Base-by-base conservation (phyloP, 1,139 yeast genomes). In the Starmera stellimalicola region DNA sequence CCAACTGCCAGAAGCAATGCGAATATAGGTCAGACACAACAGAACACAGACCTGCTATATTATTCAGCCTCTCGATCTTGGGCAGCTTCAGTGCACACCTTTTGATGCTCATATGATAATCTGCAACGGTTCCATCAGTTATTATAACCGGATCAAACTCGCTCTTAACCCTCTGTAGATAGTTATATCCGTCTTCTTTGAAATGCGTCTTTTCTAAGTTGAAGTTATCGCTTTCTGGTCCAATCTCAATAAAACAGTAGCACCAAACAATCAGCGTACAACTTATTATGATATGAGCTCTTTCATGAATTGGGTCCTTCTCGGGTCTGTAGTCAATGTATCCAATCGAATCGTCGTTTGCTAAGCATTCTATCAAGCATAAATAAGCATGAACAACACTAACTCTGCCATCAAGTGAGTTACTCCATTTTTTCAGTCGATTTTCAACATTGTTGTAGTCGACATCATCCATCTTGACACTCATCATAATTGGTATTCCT, bases 401-500 rank as follows among this genome's bases (percentile, higher is more conserved):
- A 28, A 57, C 48, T 40, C 48, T 54, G 22, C 56, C 63, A 42
- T 50, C 58, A 29, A 45, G 45, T 26, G 64, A 56, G 23, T 46
- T 48, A 14, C 63, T 55, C 75, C 77, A 76, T 40, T 68, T 67
- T 19, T 44, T 54, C 26, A 73, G 58, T 44, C 70, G 66, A 25
- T 58, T 55, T 44, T 60, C 69, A 27, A 68, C 77, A 30, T 61
- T 63, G 38, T 51, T 52, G 39, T 65, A 62, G 46, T 65, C 82
- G 40, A 58, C 56, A 19, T 56, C 47, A 3, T 68, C 58, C 2
- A 79, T 78, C 30, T 62, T 64, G 18, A 77, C 84, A 48, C 77
- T 78, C 69, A 77, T 74, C 39, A 78, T 65, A 28, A 73, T 69
- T 0, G 84, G 82, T 3, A 80, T 75, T 1, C 88, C 88, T 12